Conservation (phyloP, 306 rosid genomes). For the Quercus suber region DNA sequence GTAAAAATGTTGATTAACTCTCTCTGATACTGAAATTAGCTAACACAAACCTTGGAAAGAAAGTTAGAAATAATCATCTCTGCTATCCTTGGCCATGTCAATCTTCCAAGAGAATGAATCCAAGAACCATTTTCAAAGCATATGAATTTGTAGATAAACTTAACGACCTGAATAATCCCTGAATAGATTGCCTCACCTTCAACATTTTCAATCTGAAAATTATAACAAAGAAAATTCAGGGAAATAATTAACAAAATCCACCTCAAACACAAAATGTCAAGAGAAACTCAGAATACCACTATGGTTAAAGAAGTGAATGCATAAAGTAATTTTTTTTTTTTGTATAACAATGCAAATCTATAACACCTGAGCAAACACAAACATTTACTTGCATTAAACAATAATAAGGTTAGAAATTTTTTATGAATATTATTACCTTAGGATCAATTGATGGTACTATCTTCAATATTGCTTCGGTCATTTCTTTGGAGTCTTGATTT, state of each 20-base stretch:
- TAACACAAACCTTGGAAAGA: slow-evolving; percentile 75
- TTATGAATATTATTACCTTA: slow-evolving; percentile 39
- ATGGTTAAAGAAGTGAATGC: background rate
- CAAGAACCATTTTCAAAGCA: slow-evolving; percentile 69
- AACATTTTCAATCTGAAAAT: slow-evolving; percentile 53
- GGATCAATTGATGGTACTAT: slow-evolving; percentile 46
- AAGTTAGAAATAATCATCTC: slow-evolving; percentile 78
- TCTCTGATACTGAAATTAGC: background rate
- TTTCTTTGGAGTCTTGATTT: slow-evolving; percentile 36
- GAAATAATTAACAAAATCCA: slow-evolving; percentile 11
- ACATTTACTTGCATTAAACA: background rate
- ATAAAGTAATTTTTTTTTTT: background rate
- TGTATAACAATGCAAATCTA: background rate
- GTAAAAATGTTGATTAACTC: background rate
- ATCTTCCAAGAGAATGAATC: slow-evolving; percentile 75
- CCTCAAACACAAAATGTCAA: background rate
- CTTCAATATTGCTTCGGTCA: slow-evolving; percentile 45
- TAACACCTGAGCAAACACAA: slow-evolving; percentile 8
- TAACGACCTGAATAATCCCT: slow-evolving; percentile 52
- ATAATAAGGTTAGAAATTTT: background rate
- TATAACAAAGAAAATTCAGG: slow-evolving; percentile 12
- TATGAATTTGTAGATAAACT: slow-evolving; percentile 54
- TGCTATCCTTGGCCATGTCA: slow-evolving; percentile 93
- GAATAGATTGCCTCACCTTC: slow-evolving; percentile 71
- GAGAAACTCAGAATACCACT: background rate